Evolutionary conservation across 345 rosid species (phyloP).

Genomic region (Syzygium grande): DNA sequence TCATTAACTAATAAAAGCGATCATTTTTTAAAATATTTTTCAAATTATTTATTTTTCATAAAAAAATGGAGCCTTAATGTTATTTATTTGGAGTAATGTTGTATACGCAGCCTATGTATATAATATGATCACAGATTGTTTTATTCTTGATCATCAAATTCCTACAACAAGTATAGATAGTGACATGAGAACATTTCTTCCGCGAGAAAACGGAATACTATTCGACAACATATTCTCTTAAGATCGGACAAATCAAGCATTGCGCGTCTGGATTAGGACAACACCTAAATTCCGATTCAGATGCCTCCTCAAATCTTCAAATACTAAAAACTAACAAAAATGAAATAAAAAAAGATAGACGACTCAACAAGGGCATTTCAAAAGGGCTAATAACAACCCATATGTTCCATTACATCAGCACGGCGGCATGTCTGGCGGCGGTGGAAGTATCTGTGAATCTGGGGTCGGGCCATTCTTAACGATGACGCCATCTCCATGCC

Average conservation of each 20-base stretch:
- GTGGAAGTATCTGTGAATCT: constrained; percentile 13
- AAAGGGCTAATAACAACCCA: neutral
- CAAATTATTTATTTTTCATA: too few relatives aligned
- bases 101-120: neutral
- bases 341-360: neutral
- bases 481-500: constrained; percentile 33
- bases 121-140: neutral
- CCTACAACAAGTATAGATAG: neutral
- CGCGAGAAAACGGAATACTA: neutral
- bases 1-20: too few relatives aligned
- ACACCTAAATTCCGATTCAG: neutral
- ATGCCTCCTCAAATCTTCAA: neutral
- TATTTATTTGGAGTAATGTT: neutral
- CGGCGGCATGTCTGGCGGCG: constrained; percentile 31
- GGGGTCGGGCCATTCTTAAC: constrained; percentile 14
- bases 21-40: too few relatives aligned
- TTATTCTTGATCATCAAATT: neutral
- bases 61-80: too few relatives aligned
- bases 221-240: neutral
- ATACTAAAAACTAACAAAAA: neutral
- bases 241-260: neutral
- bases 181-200: neutral
- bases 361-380: neutral
- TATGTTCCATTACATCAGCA: neutral
- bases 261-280: neutral